Percentiles rank a stretch among this genome's conserved stretches.
These are phyloP conservation scores for Pseudocercospora pini-densiflorae DNA, from an alignment of 2,329 filamentous ascomycete genomes.

Conservation along the genomic window DNA sequence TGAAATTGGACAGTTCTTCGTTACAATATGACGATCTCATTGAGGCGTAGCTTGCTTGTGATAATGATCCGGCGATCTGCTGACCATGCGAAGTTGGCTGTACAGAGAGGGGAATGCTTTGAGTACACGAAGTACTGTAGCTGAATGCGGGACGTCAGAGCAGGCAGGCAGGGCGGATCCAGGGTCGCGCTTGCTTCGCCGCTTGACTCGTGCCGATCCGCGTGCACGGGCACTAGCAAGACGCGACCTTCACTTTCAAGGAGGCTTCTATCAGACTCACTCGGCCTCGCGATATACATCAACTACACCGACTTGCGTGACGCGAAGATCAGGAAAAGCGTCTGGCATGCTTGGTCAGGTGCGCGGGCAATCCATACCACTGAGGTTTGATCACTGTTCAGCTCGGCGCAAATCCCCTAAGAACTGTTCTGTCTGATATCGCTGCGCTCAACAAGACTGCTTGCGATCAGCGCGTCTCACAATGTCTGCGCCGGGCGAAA, in stretches of 20 bases:
- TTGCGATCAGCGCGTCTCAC: not conserved
- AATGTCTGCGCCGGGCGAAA: conserved; percentile 16
- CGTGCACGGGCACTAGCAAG: conserved; percentile 1
- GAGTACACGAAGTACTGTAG: not conserved
- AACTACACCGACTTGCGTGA: not conserved
- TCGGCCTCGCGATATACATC: not conserved
- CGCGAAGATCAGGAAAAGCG: not conserved
- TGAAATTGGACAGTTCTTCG: too few relatives aligned
- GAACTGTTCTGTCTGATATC: not conserved
- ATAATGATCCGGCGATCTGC: not conserved
- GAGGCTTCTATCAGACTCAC: not conserved
- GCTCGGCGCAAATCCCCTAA: not conserved
- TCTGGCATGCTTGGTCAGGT: not conserved
- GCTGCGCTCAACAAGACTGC: not conserved
- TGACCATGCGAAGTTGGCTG: not conserved
- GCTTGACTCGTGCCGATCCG: conserved; percentile 1
- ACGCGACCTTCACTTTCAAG: conserved; percentile 5
- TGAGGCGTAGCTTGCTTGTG: not conserved
- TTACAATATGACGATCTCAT: not conserved
- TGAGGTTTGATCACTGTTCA: not conserved
- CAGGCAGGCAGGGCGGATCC: not conserved
- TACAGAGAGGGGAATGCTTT: conserved; percentile 12
- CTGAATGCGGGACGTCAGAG: not conserved
- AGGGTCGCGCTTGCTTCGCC: conserved; percentile 7
- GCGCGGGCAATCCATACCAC: not conserved